Evolutionary conservation across 352 stramenopile genomes (phyloP).

Genomic region (Globisporangium irregulare): DNA sequence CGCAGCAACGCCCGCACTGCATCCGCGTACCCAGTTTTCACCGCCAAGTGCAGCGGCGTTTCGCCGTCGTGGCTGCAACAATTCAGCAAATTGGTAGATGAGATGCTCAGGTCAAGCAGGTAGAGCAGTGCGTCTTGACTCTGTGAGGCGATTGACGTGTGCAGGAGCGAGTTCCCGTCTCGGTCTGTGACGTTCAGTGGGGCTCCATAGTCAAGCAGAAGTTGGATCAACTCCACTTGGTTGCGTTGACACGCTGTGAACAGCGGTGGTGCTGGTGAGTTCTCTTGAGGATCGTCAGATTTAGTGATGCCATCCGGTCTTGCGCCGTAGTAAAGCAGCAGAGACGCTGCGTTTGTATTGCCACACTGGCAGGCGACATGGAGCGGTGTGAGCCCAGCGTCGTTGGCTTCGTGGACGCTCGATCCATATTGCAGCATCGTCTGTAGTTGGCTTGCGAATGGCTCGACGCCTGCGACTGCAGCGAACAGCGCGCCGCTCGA

Average conservation of each 20-base stretch:
- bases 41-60: conserved; percentile 88
- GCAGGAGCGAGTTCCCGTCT: conserved; percentile 85
- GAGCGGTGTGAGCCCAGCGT: conserved; percentile 37
- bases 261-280: conserved; percentile 25
- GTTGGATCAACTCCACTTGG: conserved; percentile 38
- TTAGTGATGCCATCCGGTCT: conserved; percentile 21
- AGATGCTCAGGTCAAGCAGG: conserved; percentile 38
- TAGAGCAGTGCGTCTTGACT: conserved; percentile 75
- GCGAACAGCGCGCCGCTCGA: conserved; percentile 25
- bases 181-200: conserved; percentile 73
- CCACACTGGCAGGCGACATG: conserved; percentile 50
- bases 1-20: conserved; percentile 41
- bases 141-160: conserved; percentile 74
- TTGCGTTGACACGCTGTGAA: conserved; percentile 42
- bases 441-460: conserved; percentile 28
- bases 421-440: conserved; percentile 32
- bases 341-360: conserved; percentile 31
- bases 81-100: conserved; percentile 64
- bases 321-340: conserved; percentile 55
- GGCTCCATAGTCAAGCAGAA: conserved; percentile 47
- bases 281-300: not conserved
- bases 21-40: conserved; percentile 37
- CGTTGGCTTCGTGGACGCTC: conserved; percentile 34
- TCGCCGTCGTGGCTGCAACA: conserved; percentile 86
- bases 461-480: conserved; percentile 22